Base-by-base conservation (phyloP, 2,329 filamentous ascomycete genomes). In the Pleoardoris graminearum region DNA sequence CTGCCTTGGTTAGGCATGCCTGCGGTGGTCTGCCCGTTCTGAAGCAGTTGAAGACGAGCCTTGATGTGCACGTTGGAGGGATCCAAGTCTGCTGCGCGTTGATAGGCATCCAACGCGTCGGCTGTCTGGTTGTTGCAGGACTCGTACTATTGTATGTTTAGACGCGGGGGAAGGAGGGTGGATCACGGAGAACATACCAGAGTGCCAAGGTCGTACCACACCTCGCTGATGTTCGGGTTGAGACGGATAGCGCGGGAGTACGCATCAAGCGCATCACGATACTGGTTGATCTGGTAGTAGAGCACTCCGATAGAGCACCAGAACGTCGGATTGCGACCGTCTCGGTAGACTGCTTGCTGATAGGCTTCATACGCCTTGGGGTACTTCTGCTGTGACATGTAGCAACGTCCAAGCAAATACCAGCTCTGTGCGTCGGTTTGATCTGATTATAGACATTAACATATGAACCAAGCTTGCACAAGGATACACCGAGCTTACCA, bases 221-320 rank as follows among this genome's bases (percentile, higher is more conserved):
- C 94, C 75, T 99, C 94, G 1, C 92, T 97, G 60, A 99, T 97
- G 79, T 96, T 97, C 4, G 94, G 94, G 72, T 97, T 99, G 65
- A 99, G 77, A 50, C 94, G 88, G 66, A 97, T 99, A 41, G 94
- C 94, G 55, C 94, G 89, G 56, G 92, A 97, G 76, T 97, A 99
- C 33, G 94, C 94, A 78, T 99, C 94, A 48, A 99, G 83, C 3
- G 94, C 94, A 79, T 99, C 94, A 53, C 94, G 87, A 77, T 99
- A 99, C 78, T 99, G 94, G 76, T 97, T 99, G 79, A 99, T 99
- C 77, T 97, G 94, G 77, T 97, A 99, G 75, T 99, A 99, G 54
- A 99, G 82, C 14, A 99, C 94, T 72, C 94, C 94, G 70, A 99
- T 99, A 8, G 93, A 97, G 79, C 94, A 97, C 94, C 94, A 99